Base-by-base conservation (phyloP, 2,329 filamentous ascomycete genomes). In the Pseudogymnoascus sp. region DNA sequence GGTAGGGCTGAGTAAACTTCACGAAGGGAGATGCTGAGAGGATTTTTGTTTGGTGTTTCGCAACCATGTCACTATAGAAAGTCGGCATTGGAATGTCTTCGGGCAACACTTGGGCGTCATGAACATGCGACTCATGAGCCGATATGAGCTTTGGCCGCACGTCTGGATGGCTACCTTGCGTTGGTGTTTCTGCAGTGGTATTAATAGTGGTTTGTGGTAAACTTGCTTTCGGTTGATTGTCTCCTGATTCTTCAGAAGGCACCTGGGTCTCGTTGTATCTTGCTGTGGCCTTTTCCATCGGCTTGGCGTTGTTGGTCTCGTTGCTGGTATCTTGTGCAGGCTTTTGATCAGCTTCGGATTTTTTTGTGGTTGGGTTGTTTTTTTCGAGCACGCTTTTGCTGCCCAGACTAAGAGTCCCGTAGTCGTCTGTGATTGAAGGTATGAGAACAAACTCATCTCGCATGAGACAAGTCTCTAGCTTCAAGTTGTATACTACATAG, bases 401-500 rank as follows among this genome's bases (percentile, higher is more conserved):
- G 18, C 31, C 12, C 8, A 31, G 40, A 12, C 25, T 18, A 27
- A 25, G 58, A 35, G 67, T 67, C 61, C 68, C 73, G 39, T 69
- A 80, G 69, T 78, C 72, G 2, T 84, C 81, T 7, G 80, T 77
- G 29, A 82, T 82, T 1, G 83, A 81, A 1, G 92, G 92, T 21
- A 95, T 87, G 65, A 92, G 84, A 13, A 96, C 88, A 68, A 91
- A 96, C 69, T 96, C 92, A 72, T 99, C 94, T 60, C 90, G 84
- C 82, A 99, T 90, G 52, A 99, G 79, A 68, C 90, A 96, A 1
- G 94, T 96, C 75, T 99, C 94, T 12, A 99, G 81, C 72, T 96
- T 96, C 60, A 99, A 80, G 69, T 97, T 99, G 75, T 99, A 99
- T 10, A 97, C 92, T 18, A 99, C 95, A 68, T 97, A 99, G 37